Percentiles rank a stretch among this genome's conserved stretches.
phyloP scores from a whole-genome alignment of 2,329 filamentous ascomycete species.

The Fusarium bulbicola region DNA sequence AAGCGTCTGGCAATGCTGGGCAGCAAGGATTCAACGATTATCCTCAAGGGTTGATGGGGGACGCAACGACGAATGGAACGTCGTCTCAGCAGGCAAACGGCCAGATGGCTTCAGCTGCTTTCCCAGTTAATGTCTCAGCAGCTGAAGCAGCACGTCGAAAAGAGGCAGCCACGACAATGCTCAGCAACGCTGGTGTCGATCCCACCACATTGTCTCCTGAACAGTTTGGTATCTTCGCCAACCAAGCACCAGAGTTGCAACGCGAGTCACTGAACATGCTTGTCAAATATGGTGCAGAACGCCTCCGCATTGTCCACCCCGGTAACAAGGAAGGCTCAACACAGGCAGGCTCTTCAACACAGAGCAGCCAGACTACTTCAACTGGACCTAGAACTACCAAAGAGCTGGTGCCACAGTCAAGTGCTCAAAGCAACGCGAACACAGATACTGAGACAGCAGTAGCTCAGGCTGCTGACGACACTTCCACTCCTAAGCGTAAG shows the following conservation, averaged over 20 bases:
- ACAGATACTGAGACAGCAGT: constrained; percentile 12
- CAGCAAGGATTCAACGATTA: constrained; percentile 26
- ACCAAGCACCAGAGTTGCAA: constrained; percentile 66
- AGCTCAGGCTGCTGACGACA: not conserved
- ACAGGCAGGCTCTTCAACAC: constrained; percentile 36
- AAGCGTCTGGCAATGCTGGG: not conserved
- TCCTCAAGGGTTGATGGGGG: constrained; percentile 26
- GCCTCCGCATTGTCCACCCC: constrained; percentile 66
- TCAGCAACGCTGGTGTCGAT: constrained; percentile 59
- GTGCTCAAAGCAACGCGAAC: constrained; percentile 16
- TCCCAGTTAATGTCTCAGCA: constrained; percentile 50
- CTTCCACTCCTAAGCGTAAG: constrained; percentile 6
- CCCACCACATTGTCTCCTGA: constrained; percentile 61
- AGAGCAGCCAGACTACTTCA: constrained; percentile 33
- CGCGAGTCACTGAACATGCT: constrained; percentile 65
- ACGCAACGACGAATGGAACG: constrained; percentile 7
- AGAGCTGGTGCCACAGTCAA: constrained; percentile 43
- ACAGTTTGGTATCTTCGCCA: constrained; percentile 68
- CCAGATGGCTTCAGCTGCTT: constrained; percentile 26
- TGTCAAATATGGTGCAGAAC: constrained; percentile 65
- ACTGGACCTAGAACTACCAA: constrained; percentile 45
- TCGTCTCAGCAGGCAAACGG: constrained; percentile 5
- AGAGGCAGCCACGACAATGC: constrained; percentile 58
- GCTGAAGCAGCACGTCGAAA: constrained; percentile 61
- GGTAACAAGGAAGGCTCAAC: constrained; percentile 49